phyloP scores from a whole-genome alignment of 805 yeast genomes.

The Wickerhamomyces subpelliculosus region DNA sequence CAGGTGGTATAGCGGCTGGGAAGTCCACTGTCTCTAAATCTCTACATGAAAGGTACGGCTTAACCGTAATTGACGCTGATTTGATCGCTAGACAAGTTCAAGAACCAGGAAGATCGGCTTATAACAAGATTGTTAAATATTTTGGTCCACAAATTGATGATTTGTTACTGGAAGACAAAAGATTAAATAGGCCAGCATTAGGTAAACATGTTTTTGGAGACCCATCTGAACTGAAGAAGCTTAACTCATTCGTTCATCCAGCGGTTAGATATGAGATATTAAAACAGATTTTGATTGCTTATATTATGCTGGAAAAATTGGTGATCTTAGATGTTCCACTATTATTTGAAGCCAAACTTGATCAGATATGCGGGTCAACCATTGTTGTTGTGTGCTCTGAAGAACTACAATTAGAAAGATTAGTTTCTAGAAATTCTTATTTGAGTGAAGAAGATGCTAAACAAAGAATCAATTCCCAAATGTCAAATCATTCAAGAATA shows the following conservation, averaged over 20 bases:
- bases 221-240: conserved; percentile 43
- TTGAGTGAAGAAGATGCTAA: conserved; percentile 59
- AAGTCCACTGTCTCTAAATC: conserved; percentile 79
- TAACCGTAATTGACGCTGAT: conserved; percentile 85
- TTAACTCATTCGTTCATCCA: conserved; percentile 83
- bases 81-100: conserved; percentile 81
- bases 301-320: conserved; percentile 48
- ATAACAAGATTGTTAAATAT: conserved; percentile 51
- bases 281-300: conserved; percentile 46
- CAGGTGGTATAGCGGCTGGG: conserved; percentile 98
- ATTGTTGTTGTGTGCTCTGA: conserved; percentile 60
- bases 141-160: conserved; percentile 52
- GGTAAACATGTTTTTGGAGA: conserved; percentile 77
- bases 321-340: conserved; percentile 88
- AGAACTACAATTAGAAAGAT: conserved; percentile 54
- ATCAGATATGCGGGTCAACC: conserved; percentile 61
- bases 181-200: conserved; percentile 63
- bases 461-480: conserved; percentile 70
- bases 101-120: conserved; percentile 70
- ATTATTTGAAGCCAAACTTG: conserved; percentile 72
- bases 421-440: conserved; percentile 60
- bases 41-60: conserved; percentile 40
- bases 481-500: conserved; percentile 54
- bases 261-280: conserved; percentile 64
- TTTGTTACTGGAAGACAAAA: conserved; percentile 26